These are phyloP conservation scores for Fusarium sp. DNA, from an alignment of 2,329 filamentous ascomycete species.

Conservation along the genomic window DNA sequence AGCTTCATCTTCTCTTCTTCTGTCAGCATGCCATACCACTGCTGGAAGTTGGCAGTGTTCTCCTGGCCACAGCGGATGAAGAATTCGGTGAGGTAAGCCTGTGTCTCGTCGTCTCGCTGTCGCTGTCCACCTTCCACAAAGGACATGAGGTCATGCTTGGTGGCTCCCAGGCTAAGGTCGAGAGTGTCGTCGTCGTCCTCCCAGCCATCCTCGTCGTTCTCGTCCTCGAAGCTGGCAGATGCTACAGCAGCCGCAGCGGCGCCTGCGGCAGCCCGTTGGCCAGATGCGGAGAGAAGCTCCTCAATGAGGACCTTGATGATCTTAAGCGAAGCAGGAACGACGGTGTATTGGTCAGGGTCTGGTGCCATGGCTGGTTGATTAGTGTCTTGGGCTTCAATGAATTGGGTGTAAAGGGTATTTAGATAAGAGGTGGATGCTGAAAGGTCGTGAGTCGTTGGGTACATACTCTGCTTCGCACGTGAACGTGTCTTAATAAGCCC, in stretches of 20 bases:
- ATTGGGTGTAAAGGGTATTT: slow-evolving; percentile 40
- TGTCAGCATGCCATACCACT: slow-evolving; percentile 68
- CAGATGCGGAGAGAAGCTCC: slow-evolving; percentile 86
- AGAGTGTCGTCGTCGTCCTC: slow-evolving; percentile 84
- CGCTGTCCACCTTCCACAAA: slow-evolving; percentile 73
- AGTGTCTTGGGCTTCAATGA: slow-evolving; percentile 43
- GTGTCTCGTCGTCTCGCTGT: slow-evolving; percentile 89
- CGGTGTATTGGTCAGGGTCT: slow-evolving; percentile 91
- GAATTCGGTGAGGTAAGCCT: slow-evolving; percentile 84
- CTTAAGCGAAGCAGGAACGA: slow-evolving; percentile 89
- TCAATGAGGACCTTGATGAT: slow-evolving; percentile 96
- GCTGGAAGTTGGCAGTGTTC: slow-evolving; percentile 67
- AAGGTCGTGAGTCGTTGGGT: slow-evolving; percentile 33
- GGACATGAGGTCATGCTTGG: slow-evolving; percentile 83
- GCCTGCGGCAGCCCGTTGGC: slow-evolving; percentile 69
- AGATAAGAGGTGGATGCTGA: slow-evolving; percentile 34
- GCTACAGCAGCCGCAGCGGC: slow-evolving; percentile 73
- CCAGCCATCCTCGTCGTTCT: slow-evolving; percentile 85
- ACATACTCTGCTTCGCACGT: slow-evolving; percentile 82
- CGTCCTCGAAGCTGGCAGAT: slow-evolving; percentile 69
- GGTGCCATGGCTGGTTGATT: slow-evolving; percentile 40
- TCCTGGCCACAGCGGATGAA: slow-evolving; percentile 73
- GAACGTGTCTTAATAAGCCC: slow-evolving; percentile 91
- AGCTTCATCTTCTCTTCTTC: slow-evolving; percentile 69
- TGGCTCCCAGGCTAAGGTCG: slow-evolving; percentile 78